phyloP scores from a whole-genome alignment of 1,139 yeast species.

The Kodamaea sp. region DNA sequence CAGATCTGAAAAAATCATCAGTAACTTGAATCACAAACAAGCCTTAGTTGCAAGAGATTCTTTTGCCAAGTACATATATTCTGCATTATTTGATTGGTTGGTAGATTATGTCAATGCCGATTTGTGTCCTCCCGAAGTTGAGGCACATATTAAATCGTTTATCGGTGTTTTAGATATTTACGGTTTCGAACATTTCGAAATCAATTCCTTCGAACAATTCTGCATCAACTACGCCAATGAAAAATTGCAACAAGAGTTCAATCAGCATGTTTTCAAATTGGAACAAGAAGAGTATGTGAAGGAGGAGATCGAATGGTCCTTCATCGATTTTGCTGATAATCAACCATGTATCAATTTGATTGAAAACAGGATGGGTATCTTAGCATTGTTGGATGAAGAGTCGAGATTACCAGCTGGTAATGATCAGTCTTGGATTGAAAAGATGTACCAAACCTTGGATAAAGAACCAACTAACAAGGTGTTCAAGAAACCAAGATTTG shows the following conservation, averaged over 20 bases:
- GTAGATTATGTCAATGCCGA: slow-evolving; percentile 81
- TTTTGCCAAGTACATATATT: slow-evolving; percentile 89
- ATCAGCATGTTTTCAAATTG: slow-evolving; percentile 93
- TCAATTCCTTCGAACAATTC: slow-evolving; percentile 93
- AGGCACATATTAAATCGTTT: slow-evolving; percentile 61
- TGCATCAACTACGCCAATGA: slow-evolving; percentile 98
- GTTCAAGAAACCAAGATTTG: slow-evolving; percentile 93
- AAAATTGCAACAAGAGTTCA: slow-evolving; percentile 95
- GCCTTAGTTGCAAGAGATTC: slow-evolving; percentile 94
- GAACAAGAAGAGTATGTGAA: slow-evolving; percentile 94
- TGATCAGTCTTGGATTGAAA: slow-evolving; percentile 90
- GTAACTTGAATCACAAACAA: slow-evolving; percentile 80
- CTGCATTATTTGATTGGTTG: slow-evolving; percentile 94
- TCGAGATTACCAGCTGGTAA: slow-evolving; percentile 92
- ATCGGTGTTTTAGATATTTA: slow-evolving; percentile 97
- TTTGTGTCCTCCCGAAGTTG: slow-evolving; percentile 73
- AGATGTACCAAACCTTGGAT: slow-evolving; percentile 82
- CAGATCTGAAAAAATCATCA: slow-evolving; percentile 87
- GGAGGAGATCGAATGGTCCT: slow-evolving; percentile 96
- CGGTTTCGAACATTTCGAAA: slow-evolving; percentile 95
- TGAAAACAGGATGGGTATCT: slow-evolving; percentile 85
- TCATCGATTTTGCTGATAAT: slow-evolving; percentile 93
- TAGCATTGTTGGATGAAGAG: slow-evolving; percentile 91
- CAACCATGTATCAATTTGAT: slow-evolving; percentile 96
- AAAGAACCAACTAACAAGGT: slow-evolving; percentile 76